Evolutionary conservation across 202 grass and related monocot genomes (phyloP).

Genomic region (Musa balbisiana): DNA sequence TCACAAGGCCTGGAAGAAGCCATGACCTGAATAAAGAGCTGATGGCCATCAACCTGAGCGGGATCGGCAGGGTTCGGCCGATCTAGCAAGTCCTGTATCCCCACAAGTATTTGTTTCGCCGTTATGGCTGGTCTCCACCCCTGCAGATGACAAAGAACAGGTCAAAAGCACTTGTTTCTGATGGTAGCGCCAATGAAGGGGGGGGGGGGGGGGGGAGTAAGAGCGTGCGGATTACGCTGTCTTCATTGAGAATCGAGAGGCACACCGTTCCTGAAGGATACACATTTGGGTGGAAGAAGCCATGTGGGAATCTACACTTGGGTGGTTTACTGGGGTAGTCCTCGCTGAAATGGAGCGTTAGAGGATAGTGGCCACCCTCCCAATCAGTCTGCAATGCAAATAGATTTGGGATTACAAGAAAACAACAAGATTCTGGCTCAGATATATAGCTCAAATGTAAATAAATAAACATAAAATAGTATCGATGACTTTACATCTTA

Average conservation of each 20-base stretch:
- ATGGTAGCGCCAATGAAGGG: neutral
- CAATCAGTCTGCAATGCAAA: slow-evolving; percentile 4
- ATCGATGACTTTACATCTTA: no score
- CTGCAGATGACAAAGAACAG: neutral
- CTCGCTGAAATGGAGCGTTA: slow-evolving; percentile 4
- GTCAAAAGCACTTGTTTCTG: neutral
- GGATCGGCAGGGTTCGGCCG: slow-evolving; percentile 2
- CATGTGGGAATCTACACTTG: slow-evolving; percentile 1
- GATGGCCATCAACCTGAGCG: slow-evolving; percentile 1
- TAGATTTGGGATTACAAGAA: no score
- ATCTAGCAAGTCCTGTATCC: slow-evolving; percentile 12
- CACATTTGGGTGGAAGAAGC: slow-evolving; percentile 17
- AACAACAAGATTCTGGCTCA: no score
- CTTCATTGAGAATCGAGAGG: neutral
- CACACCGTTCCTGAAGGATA: slow-evolving; percentile 7
- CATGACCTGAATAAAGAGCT: neutral
- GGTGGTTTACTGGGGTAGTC: slow-evolving; percentile 11
- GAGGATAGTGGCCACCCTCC: slow-evolving; percentile 3
- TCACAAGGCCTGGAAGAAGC: no score
- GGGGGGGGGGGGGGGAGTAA: no score
- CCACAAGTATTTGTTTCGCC: slow-evolving; percentile 2
- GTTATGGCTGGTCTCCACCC: slow-evolving; percentile 15
- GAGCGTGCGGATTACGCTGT: neutral
- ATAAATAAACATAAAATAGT: no score
- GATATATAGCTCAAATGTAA: no score